Base-by-base conservation (phyloP, 208 protist genomes). In the Crithidia brevicula region DNA sequence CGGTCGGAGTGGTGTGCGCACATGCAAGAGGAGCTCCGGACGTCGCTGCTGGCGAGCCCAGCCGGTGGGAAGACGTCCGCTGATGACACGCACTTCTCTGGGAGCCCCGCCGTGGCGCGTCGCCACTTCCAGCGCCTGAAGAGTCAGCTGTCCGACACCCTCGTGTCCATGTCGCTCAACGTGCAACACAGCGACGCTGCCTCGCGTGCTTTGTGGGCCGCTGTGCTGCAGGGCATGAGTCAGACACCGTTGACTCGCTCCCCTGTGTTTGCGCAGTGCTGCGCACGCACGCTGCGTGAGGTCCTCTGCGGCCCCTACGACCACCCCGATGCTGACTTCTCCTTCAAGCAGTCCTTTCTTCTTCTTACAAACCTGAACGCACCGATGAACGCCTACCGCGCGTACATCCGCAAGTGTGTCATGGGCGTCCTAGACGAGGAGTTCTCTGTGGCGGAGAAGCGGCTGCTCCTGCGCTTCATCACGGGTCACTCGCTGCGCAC, bases 381-480 rank as follows among this genome's bases (percentile, higher is more conserved):
- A 13, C 27, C 33, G 38, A 16, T 49, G 7, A 27, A 28, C 13
- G 33, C 22, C 22, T 80, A 85, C 59, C 61, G 71, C 40, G 20
- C 62, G 30, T 57, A 49, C 27, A 7, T 81, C 42, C 65, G 38
- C 51, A 59, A 78, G 27, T 54, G 33, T 7, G 60, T 72, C 8
- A 31, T 73, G 42, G n/a, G 36, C 10, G 79, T 72, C 51, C 52
- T 90, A n/a, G 76, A 90, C n/a, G 60, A 82, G 31, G 60, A 82
- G 25, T 75, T 86, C 67, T 70, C 61, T 23, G 18, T 74, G 3
- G 33, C 45, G 13, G 74, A 85, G 56, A 78, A 76, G 54, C 79
- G 74, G 11, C 20, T 71, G 23, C 50, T 90, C 40, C 62, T 90
- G 51, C 68, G 76, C 22, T 83, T 90, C 65, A 79, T 86, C 31